Evolutionary conservation across 2,329 filamentous ascomycete genomes (phyloP).

Genomic region (Immersiporthe knoxdaviesiana): DNA sequence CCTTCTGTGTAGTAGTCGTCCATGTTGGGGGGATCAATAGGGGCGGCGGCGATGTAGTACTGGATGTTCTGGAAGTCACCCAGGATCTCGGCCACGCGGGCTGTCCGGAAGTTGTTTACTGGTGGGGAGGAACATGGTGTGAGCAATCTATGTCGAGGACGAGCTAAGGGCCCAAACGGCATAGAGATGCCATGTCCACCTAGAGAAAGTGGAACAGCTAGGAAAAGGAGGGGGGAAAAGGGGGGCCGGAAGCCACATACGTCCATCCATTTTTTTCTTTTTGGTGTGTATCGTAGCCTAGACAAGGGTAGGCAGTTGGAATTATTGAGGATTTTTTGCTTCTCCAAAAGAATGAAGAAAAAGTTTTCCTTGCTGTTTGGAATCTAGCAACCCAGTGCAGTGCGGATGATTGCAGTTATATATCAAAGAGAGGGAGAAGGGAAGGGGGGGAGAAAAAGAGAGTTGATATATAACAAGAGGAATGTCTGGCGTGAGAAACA

Average conservation of each 20-base stretch:
- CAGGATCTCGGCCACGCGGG: slow-evolving; percentile 64
- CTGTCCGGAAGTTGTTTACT: slow-evolving; percentile 65
- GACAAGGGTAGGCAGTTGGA: not conserved
- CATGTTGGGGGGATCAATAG: slow-evolving; percentile 56
- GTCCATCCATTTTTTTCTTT: slow-evolving; percentile 28
- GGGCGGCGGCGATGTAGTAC: slow-evolving; percentile 62
- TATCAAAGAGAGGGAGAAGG: not conserved
- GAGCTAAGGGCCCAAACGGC: not conserved
- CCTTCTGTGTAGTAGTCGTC: slow-evolving; percentile 67
- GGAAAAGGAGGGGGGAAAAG: not conserved
- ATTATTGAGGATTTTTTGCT: not conserved
- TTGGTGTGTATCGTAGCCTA: not conserved
- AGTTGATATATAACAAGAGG: slow-evolving; percentile 6
- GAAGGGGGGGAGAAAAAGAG: not conserved
- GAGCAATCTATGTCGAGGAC: not conserved
- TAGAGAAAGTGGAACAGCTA: not conserved
- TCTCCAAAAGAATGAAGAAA: not conserved
- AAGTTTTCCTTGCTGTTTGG: not conserved
- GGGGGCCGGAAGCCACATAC: slow-evolving; percentile 24
- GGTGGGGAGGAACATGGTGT: not conserved
- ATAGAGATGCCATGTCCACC: not conserved
- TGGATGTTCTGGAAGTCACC: slow-evolving; percentile 65
- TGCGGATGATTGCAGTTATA: slow-evolving; percentile 2
- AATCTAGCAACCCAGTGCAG: not conserved
- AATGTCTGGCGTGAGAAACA: not conserved